Percentiles rank a stretch among this genome's conserved stretches.
Conservation (phyloP, 768 basidiomycete species). For the Mycena albidolilacea region DNA sequence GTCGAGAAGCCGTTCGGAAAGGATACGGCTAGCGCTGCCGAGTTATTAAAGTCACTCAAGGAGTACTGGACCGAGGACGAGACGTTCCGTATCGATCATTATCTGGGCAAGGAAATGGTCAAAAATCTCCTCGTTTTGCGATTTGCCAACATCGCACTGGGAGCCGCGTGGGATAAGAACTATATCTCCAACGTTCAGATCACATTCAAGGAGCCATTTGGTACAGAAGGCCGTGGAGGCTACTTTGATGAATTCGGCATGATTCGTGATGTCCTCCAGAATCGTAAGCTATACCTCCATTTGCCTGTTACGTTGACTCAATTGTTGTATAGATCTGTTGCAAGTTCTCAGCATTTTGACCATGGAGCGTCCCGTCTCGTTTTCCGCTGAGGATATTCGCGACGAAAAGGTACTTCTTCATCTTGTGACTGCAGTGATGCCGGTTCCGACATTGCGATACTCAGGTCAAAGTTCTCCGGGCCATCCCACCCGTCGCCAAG, state of each 20-base stretch:
- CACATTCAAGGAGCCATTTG: slow-evolving; percentile 99
- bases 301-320: slow-evolving; percentile 17
- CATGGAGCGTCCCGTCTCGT: slow-evolving; percentile 99
- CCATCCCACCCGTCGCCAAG: slow-evolving; percentile 85
- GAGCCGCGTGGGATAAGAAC: slow-evolving; percentile 95
- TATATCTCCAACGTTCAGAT: slow-evolving; percentile 98
- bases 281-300: slow-evolving; percentile 77
- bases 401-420: slow-evolving; percentile 91
- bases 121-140: slow-evolving; percentile 97
- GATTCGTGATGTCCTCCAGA: slow-evolving; percentile 97
- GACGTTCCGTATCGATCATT: slow-evolving; percentile 99
- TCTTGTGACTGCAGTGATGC: slow-evolving; percentile 1
- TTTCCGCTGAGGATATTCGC: slow-evolving; percentile 96
- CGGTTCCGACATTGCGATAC: slow-evolving; percentile 21
- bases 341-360: slow-evolving; percentile 96
- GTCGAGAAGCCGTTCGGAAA: slow-evolving; percentile 99
- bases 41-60: slow-evolving; percentile 85
- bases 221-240: slow-evolving; percentile 99
- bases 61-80: slow-evolving; percentile 95
- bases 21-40: slow-evolving; percentile 87
- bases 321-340: slow-evolving; percentile 77
- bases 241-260: slow-evolving; percentile 99
- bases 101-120: slow-evolving; percentile 99
- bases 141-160: slow-evolving; percentile 94
- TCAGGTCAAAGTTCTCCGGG: slow-evolving; percentile 96